Percentiles rank a stretch among this genome's conserved stretches.
phyloP scores from a whole-genome alignment of 2,329 filamentous ascomycete species.

The Rosellinia necatrix region DNA sequence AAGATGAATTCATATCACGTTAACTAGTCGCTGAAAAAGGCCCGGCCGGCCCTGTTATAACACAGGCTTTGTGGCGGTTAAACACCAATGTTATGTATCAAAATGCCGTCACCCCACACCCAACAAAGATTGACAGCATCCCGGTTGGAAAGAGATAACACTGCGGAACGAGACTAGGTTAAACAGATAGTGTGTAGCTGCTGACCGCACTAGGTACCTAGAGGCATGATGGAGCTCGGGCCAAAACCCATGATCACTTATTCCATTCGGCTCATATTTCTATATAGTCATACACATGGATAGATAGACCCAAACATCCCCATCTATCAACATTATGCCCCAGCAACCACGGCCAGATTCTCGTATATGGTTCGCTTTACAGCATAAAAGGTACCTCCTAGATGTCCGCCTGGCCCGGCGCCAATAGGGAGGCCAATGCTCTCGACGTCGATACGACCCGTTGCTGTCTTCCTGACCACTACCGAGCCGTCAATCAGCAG shows the following conservation, averaged over 20 bases:
- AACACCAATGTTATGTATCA: too few species aligned
- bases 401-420: conserved; percentile 47
- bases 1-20: too few species aligned
- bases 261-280: not conserved
- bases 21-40: too few species aligned
- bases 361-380: conserved; percentile 93
- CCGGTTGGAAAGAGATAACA: too few species aligned
- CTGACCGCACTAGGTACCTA: too few species aligned
- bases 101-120: too few species aligned
- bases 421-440: conserved; percentile 64
- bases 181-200: too few species aligned
- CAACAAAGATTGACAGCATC: too few species aligned
- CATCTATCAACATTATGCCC: conserved; percentile 51
- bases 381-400: conserved; percentile 75
- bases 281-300: conserved; percentile 21
- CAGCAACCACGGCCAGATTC: conserved; percentile 86
- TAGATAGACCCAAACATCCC: not conserved
- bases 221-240: too few species aligned
- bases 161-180: too few species aligned
- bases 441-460: conserved; percentile 88
- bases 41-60: too few species aligned
- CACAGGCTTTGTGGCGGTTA: too few species aligned
- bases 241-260: not conserved
- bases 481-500: conserved; percentile 87
- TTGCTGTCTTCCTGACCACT: conserved; percentile 83